Conservation (phyloP, 192 early-diverging fungal species). For the Funneliformis geosporum region DNA sequence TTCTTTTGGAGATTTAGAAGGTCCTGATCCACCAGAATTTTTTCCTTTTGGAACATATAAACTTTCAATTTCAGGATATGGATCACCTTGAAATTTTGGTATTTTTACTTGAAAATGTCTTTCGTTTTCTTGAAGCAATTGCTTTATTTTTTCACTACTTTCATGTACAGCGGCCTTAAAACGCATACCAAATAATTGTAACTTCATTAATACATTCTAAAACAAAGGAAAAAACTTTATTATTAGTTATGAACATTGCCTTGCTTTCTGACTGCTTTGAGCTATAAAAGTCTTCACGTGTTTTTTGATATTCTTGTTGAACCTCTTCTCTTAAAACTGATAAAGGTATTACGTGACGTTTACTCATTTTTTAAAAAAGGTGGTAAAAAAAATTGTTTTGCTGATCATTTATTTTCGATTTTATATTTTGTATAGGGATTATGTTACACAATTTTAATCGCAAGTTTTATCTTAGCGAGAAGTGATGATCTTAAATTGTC, state of each 20-base stretch:
- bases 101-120: neutral
- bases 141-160: neutral
- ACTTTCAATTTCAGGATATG: conserved; percentile 5
- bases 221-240: neutral
- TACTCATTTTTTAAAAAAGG: neutral
- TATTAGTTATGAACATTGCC: neutral
- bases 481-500: too few species aligned
- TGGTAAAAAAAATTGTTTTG: too few species aligned
- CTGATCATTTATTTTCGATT: too few species aligned
- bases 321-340: conserved; percentile 1
- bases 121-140: neutral
- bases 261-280: neutral
- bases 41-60: neutral
- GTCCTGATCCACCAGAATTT: neutral
- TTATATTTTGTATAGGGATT: too few species aligned
- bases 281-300: conserved; percentile 3
- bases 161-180: neutral
- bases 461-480: too few species aligned
- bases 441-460: too few species aligned
- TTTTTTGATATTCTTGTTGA: neutral
- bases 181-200: neutral
- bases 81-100: neutral
- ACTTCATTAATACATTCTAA: neutral
- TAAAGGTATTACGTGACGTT: neutral
- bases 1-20: neutral